Evolutionary conservation across 192 early-diverging fungal species (phyloP), one percentile per base, ranked within the genome.

Genomic region (Mortierella claussenii): DNA sequence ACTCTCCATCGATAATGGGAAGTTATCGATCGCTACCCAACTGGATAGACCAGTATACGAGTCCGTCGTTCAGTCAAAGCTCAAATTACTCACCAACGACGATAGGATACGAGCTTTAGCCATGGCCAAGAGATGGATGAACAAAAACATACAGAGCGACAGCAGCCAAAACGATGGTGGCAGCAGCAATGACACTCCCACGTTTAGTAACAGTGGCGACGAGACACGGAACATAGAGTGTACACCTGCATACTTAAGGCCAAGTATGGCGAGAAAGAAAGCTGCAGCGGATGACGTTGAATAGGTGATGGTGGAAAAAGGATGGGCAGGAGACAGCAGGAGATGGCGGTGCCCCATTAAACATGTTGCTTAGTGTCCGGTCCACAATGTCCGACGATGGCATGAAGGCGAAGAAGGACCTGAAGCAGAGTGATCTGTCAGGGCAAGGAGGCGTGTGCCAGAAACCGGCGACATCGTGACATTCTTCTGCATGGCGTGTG

Each of bases 271-370:
- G 21, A 17, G 21, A 12, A 43, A 56, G 31, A 71, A 51, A 17
- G 53, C 47, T 18, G 23, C 30, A 15, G 12, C 15, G n/a, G 69
- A 71, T 24, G 53, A 34, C 2, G 69, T 71, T 32, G 69, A 71
- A 30, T 71, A 60, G 69, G 60, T 71, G 20, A 24, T 57, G 33
- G 60, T 71, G 9, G 60, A 57, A 13, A n/a, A 42, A 63, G 33
- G 30, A 57, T 28, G 69, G 69, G 4, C 33, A 23, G 4, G 69
- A 71, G 37, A 15, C 23, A 28, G 24, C 47, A 4, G 53, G 57
- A 23, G 60, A 63, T 33, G 71, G 60, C 20, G 71, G 71, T 1
- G 31, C 37, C 11, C 26, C 71, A 4, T 44, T 66, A 26, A 12
- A 9, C 3, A 30, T 33, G 0, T 30, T 65, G 55, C 56, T 0